Evolutionary conservation across 345 rosid genomes (phyloP).

Genomic region (sweet orange (Citrus sinensis)): DVS_A1.0 CM039167.1:5800501-5801000

Average conservation of each 20-base stretch:
- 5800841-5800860: conserved; percentile 26
- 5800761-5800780: conserved; percentile 33
- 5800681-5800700: conserved; percentile 27
- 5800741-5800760: conserved; percentile 36
- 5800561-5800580: conserved; percentile 36
- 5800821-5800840: conserved; percentile 38
- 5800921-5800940: background rate
- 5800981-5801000: conserved; percentile 15
- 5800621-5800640: conserved; percentile 31
- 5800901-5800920: background rate
- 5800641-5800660: conserved; percentile 38
- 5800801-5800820: conserved; percentile 26
- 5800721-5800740: conserved; percentile 25
- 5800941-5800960: background rate
- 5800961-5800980: conserved; percentile 1
- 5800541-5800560: conserved; percentile 48
- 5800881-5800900: background rate
- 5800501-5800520: conserved; percentile 30
- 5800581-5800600: conserved; percentile 36
- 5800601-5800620: conserved; percentile 27
- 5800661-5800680: conserved; percentile 28
- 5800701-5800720: conserved; percentile 16
- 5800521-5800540: conserved; percentile 39
- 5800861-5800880: background rate
- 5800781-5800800: conserved; percentile 34